Evolutionary conservation across 1,284 basidiomycete species (phyloP).

Genomic region (Microbotryum saponariae): DNA sequence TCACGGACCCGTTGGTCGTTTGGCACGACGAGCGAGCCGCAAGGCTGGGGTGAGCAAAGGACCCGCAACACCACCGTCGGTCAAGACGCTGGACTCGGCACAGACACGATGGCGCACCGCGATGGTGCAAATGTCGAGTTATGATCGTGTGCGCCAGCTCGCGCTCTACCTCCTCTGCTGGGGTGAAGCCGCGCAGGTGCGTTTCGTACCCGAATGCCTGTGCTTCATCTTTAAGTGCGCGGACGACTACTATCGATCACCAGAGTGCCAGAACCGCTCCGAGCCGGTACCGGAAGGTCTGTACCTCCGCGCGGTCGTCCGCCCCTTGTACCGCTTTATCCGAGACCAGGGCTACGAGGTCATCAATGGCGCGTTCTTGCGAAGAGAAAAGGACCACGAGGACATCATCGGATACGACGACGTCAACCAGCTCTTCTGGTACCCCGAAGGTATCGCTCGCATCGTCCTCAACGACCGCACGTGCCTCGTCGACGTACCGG

Average conservation of each 20-base stretch:
- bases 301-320: conserved; percentile 82
- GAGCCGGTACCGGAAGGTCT: conserved; percentile 93
- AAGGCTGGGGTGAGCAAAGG: conserved; percentile 46
- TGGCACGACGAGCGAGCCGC: conserved; percentile 50
- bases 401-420: conserved; percentile 98
- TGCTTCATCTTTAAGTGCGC: conserved; percentile 99
- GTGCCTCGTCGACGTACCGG: conserved; percentile 78
- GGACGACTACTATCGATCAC: conserved; percentile 97
- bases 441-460: conserved; percentile 93
- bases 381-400: conserved; percentile 87
- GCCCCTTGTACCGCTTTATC: conserved; percentile 95
- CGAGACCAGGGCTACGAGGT: conserved; percentile 98
- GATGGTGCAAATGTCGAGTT: conserved; percentile 98
- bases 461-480: conserved; percentile 82
- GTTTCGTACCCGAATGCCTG: conserved; percentile 94
- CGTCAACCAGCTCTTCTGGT: conserved; percentile 99
- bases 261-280: conserved; percentile 91
- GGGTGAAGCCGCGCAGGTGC: conserved; percentile 97
- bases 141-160: conserved; percentile 92
- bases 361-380: conserved; percentile 86
- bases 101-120: conserved; percentile 91
- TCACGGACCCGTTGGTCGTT: conserved; percentile 69
- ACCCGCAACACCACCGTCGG: conserved; percentile 54
- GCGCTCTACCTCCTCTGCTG: conserved; percentile 93
- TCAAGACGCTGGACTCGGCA: conserved; percentile 81